Percentiles rank a stretch among this genome's conserved stretches.
phyloP scores from a whole-genome alignment of 2,329 filamentous ascomycete genomes.

The Monosporascus sp. region DNA sequence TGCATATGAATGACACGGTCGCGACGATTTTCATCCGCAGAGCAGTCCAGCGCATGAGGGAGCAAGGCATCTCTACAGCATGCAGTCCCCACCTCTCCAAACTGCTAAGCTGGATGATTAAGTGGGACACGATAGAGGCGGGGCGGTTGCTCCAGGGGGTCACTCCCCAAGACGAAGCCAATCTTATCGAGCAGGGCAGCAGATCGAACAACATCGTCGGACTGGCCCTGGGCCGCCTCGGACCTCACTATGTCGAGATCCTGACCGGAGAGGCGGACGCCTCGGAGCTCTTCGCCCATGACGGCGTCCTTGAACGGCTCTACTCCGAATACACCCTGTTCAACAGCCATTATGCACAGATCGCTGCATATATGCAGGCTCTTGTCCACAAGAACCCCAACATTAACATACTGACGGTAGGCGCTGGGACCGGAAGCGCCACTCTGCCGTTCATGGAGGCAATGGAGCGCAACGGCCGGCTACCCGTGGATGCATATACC shows the following conservation, averaged over 20 bases:
- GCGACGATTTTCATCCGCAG: too few species aligned
- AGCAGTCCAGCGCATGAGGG: too few species aligned
- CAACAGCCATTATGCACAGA: too few species aligned
- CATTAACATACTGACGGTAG: too few species aligned
- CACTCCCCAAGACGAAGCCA: not conserved
- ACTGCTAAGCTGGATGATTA: conserved; percentile 8
- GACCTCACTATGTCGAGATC: conserved; percentile 2
- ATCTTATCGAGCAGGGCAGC: conserved; percentile 4
- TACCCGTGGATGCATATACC: conserved; percentile 1
- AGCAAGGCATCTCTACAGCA: not conserved
- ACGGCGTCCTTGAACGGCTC: not conserved
- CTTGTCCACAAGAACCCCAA: too few species aligned
- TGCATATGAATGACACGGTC: too few species aligned
- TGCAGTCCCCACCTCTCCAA: conserved; percentile 3
- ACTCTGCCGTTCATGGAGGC: conserved; percentile 5
- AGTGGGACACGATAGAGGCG: not conserved
- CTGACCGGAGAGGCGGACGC: not conserved
- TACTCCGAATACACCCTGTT: too few species aligned
- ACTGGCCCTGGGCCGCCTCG: not conserved
- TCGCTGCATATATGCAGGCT: too few species aligned
- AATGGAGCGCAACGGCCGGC: conserved; percentile 5
- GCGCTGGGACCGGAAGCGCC: conserved; percentile 4
- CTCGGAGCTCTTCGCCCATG: not conserved
- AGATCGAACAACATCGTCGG: conserved; percentile 1
- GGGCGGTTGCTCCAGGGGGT: not conserved